Percentiles rank a stretch among this genome's conserved stretches.
Conservation (phyloP, 805 yeast species). For the Metschnikowia anglica region DNA sequence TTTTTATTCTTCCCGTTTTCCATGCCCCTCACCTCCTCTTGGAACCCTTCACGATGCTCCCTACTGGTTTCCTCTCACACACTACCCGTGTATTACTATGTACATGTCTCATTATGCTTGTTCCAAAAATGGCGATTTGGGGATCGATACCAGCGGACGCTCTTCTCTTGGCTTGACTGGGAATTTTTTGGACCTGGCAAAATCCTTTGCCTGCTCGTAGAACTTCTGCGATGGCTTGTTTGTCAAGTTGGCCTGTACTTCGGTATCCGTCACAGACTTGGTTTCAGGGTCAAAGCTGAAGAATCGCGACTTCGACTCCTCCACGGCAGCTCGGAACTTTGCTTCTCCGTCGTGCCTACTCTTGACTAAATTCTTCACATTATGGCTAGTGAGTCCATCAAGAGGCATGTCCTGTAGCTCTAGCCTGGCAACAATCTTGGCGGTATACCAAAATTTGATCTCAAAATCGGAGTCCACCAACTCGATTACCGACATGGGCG, state of each 20-base stretch:
- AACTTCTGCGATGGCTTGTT: constrained; percentile 34
- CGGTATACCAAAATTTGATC: constrained; percentile 71
- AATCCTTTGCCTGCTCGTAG: constrained; percentile 22
- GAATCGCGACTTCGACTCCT: constrained; percentile 39
- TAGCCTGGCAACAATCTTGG: constrained; percentile 81
- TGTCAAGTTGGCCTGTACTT: constrained; percentile 28
- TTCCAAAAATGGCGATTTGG: constrained; percentile 34
- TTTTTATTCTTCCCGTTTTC: not conserved
- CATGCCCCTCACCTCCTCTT: no score
- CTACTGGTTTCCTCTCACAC: not conserved
- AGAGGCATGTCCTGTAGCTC: constrained; percentile 59
- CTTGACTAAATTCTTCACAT: constrained; percentile 51
- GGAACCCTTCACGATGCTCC: no score
- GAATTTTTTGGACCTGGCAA: constrained; percentile 35
- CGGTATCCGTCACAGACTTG: constrained; percentile 25
- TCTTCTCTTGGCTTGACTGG: constrained; percentile 30
- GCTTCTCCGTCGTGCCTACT: constrained; percentile 50
- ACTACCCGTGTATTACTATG: constrained; percentile 8
- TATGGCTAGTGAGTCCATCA: constrained; percentile 50
- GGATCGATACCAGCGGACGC: constrained; percentile 21
- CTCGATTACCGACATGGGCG: constrained; percentile 86
- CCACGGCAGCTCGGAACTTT: constrained; percentile 63
- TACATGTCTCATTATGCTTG: constrained; percentile 14
- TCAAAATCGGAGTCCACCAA: constrained; percentile 69
- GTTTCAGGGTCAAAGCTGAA: constrained; percentile 36